Base-by-base conservation (phyloP, 495 filamentous ascomycete genomes). In the Penicillium canariense region DNA sequence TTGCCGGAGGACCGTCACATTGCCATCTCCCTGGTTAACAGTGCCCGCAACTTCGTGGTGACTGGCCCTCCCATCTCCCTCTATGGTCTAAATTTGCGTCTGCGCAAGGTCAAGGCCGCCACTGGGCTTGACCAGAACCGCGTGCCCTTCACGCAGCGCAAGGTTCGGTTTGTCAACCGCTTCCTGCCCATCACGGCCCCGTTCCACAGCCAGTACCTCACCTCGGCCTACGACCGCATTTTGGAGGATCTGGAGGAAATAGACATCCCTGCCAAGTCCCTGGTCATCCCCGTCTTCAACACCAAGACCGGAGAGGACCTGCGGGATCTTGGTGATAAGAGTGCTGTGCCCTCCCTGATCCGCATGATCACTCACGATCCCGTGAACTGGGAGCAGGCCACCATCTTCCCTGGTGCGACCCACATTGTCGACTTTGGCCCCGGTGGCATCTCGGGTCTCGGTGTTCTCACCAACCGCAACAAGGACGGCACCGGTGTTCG, bases 401-500 rank as follows among this genome's bases (percentile, higher is more conserved):
- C 93, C 11, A 79, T 86, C 31, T 96, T 97, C 77, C 85, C 90
- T 3, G 75, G 79, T 3, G 94, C 94, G 10, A 96, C 94, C 2
- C 94, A 98, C 68, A 88, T 97, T 44, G 70, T 97, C 55, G 94
- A 97, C 72, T 97, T 98, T 58, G 94, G 94, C 20, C 94, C 94
- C 11, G 94, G 94, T 59, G 94, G 94, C 28, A 93, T 96, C 59
- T 97, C 94, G 28, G 94, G 94, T 31, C 86, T 98, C 42, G 94
- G 94, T 53, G 89, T 96, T n/a, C 77, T 98, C 42, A 98, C 93
- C 18, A 96, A 96, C 78, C 87, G 92, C 28, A 98, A 95, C 80
- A 98, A 97, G 76, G 93, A 98, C 61, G 94, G 94, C 54, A 97
- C 91, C 40, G 94, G 94, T 59, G 93, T 97, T 26, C 89, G 94